These are phyloP conservation scores for Mycosphaerella sp. DNA, from an alignment of 2,329 filamentous ascomycete genomes.

Conservation along the genomic window DNA sequence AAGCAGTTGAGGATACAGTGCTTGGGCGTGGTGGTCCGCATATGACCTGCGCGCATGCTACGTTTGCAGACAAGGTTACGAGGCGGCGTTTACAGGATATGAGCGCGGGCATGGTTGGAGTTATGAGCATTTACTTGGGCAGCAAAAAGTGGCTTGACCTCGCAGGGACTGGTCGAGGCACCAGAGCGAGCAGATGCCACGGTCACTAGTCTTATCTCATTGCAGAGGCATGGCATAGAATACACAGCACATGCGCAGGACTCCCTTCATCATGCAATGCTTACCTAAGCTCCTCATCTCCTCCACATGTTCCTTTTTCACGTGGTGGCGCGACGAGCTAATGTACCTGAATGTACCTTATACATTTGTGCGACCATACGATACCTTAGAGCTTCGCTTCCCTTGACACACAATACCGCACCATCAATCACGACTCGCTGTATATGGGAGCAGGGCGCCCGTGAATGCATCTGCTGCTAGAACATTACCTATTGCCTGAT, in stretches of 20 bases:
- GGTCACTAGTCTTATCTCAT: neutral
- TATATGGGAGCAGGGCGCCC: neutral
- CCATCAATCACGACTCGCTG: no score
- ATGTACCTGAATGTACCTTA: neutral
- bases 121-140: constrained; percentile 1
- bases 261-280: neutral
- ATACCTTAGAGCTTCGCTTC: neutral
- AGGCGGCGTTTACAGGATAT: neutral
- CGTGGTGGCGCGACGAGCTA: neutral
- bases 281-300: neutral
- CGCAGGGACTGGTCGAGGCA: neutral
- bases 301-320: neutral
- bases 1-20: constrained; percentile 89
- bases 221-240: neutral
- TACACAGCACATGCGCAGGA: neutral
- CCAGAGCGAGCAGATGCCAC: neutral
- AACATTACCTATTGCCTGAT: no score
- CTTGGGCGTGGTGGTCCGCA: constrained; percentile 70
- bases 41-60: constrained; percentile 19
- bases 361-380: neutral
- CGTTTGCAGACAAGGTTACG: neutral
- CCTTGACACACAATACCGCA: neutral
- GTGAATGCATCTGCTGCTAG: neutral
- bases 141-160: neutral
- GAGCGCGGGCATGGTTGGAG: neutral